Evolutionary conservation across 176 grass and related monocot species (phyloP).

Genomic region (Secale cereale): DNA sequence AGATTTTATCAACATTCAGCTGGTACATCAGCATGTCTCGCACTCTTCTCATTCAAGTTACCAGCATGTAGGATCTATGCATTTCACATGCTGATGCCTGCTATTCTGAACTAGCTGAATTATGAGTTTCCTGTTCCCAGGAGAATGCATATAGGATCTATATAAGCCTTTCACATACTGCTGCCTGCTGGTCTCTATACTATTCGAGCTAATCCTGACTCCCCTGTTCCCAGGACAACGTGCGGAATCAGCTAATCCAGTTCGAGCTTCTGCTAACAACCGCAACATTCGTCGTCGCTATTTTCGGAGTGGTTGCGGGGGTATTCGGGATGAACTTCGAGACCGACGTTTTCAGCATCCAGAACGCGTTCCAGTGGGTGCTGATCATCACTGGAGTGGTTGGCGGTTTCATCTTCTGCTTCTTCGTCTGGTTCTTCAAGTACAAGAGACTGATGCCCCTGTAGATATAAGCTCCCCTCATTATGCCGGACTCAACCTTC

Average conservation of each 20-base stretch:
- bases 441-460: constrained; percentile 74
- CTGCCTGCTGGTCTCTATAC: background rate
- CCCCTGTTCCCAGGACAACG: constrained; percentile 60
- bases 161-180: background rate
- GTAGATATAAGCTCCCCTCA: constrained; percentile 37
- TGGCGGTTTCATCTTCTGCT: constrained; percentile 64
- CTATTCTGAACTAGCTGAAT: background rate
- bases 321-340: constrained; percentile 96
- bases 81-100: background rate
- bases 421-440: constrained; percentile 86
- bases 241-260: constrained; percentile 92
- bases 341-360: constrained; percentile 47
- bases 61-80: background rate
- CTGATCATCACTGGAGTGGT: constrained; percentile 47
- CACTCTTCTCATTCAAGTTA: background rate
- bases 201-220: background rate
- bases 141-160: too few relatives aligned
- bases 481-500: background rate
- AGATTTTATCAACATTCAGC: constrained; percentile 98
- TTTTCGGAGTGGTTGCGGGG: constrained; percentile 82
- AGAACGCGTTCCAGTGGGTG: constrained; percentile 74
- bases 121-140: background rate
- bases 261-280: constrained; percentile 86
- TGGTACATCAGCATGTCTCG: constrained; percentile 55
- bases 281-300: constrained; percentile 80